Base-by-base conservation (phyloP, 2,329 filamentous ascomycete genomes). In the Stylonectria norvegica region DNA sequence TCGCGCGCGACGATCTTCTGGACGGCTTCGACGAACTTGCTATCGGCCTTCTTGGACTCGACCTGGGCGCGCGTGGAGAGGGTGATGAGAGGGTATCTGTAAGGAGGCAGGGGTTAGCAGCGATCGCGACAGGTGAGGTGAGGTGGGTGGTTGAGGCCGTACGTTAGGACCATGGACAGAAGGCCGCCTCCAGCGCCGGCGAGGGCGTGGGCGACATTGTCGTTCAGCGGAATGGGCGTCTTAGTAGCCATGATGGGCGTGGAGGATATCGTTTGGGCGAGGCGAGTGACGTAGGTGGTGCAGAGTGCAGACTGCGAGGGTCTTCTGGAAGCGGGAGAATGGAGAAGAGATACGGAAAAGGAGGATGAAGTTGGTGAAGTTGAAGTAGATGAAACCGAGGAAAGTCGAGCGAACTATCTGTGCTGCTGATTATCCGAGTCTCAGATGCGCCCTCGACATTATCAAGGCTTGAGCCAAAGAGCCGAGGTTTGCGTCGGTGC, bases 21-120 rank as follows among this genome's bases (percentile, higher is more conserved):
- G 46, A 93, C 83, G 20, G 93, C 89, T 52, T 88, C 80, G 56
- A 89, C 75, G 57, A 93, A 93, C 45, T 85, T 84, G 19, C 87
- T 87, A 55, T 94, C 83, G 40, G 89, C 89, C 57, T 90, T 89
- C 68, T 88, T 93, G 43, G 93, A 96, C 70, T 98, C 93, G 65
- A 98, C 91, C 68, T 98, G 93, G 30, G 93, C 93, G 63, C 93
- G 86, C 22, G 93, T 98, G 16, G 93, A 98, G 49, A 98, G 84
- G 22, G 93, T 97, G 62, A 98, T 95, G 57, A 98, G 82, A 29
- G 93, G 93, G 67, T 97, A 97, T 53, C 88, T 93, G 60, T 16
- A 40, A 18, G 8, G 29, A 39, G 17, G 34, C 37, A 36, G 17
- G 23, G 29, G 43, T 39, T 17, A 35, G 35, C 25, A 5, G 16